These are phyloP conservation scores for Phaeosphaeriaceae sp. DNA, from an alignment of 2,329 filamentous ascomycete genomes.

Conservation along the genomic window DNA sequence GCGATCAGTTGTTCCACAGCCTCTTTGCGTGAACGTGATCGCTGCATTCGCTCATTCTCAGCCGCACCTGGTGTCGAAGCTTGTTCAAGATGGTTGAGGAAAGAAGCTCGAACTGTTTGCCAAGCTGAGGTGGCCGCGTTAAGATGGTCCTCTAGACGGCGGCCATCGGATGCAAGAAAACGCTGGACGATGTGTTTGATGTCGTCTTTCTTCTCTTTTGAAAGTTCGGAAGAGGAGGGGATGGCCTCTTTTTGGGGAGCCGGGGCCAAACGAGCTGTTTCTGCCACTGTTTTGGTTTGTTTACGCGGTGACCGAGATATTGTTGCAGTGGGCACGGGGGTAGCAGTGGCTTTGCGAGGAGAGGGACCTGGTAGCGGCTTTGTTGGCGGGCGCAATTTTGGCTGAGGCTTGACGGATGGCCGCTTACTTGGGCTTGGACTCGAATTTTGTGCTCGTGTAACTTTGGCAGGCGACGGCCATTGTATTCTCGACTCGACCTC, in stretches of 20 bases:
- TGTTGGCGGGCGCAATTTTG: constrained; percentile 35
- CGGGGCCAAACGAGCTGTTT: constrained; percentile 8
- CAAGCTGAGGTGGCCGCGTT: constrained; percentile 31
- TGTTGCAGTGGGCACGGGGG: constrained; percentile 26
- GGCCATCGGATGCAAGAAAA: constrained; percentile 35
- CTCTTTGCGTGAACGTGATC: constrained; percentile 36
- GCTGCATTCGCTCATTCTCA: constrained; percentile 31
- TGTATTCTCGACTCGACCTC: constrained; percentile 25
- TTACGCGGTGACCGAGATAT: constrained; percentile 24
- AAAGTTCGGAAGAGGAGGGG: constrained; percentile 33
- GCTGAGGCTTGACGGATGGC: constrained; percentile 15
- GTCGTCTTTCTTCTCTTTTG: constrained; percentile 30
- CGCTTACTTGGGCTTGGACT: constrained; percentile 13
- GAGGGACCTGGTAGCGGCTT: constrained; percentile 28
- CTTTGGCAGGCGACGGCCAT: constrained; percentile 16
- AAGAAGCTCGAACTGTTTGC: constrained; percentile 34
- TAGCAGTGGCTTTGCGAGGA: constrained; percentile 20
- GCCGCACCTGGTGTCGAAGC: constrained; percentile 27
- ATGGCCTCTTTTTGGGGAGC: constrained; percentile 6
- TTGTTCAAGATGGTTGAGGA: constrained; percentile 34
- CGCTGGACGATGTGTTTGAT: constrained; percentile 29
- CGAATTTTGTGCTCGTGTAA: constrained; percentile 19
- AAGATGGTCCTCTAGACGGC: constrained; percentile 33
- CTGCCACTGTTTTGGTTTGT: constrained; percentile 9
- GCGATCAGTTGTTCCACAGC: constrained; percentile 38